These are phyloP conservation scores for Camellia sinensis DNA, from an alignment of 148 eudicot genomes.

Conservation along the genomic window DNA sequence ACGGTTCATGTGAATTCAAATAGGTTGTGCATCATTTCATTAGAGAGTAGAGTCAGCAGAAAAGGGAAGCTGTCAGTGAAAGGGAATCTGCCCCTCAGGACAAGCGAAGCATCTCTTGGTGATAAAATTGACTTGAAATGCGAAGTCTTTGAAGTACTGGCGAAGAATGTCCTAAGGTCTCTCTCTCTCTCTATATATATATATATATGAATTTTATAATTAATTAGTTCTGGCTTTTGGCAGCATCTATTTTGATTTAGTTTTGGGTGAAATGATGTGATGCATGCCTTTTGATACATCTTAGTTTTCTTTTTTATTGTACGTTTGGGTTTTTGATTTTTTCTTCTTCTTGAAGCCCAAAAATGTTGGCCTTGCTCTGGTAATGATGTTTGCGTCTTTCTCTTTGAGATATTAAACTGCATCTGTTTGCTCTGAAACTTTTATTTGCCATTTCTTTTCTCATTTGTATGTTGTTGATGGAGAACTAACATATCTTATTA, in stretches of 20 bases:
- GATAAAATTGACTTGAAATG: conserved; percentile 96
- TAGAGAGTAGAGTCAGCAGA: conserved; percentile 95
- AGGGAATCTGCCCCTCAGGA: conserved; percentile 84
- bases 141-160: conserved; percentile 90
- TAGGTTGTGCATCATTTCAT: conserved; percentile 73
- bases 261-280: conserved; percentile 8
- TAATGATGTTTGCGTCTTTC: background rate
- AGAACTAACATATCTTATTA: conserved; percentile 28
- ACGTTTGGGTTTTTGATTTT: background rate
- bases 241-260: background rate
- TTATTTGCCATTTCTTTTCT: conserved; percentile 1
- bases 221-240: background rate
- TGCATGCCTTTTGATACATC: background rate
- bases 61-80: conserved; percentile 83
- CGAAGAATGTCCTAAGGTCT: conserved; percentile 85
- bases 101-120: conserved; percentile 71
- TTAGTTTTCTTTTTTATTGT: background rate
- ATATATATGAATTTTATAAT: background rate
- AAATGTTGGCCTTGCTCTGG: conserved; percentile 13
- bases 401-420: background rate
- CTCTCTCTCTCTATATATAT: background rate
- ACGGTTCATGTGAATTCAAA: conserved; percentile 85
- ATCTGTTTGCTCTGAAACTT: background rate
- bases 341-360: background rate
- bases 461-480: conserved; percentile 1